phyloP scores from a whole-genome alignment of 441 rosid genomes.

The Gossypium gossypioides region DNA sequence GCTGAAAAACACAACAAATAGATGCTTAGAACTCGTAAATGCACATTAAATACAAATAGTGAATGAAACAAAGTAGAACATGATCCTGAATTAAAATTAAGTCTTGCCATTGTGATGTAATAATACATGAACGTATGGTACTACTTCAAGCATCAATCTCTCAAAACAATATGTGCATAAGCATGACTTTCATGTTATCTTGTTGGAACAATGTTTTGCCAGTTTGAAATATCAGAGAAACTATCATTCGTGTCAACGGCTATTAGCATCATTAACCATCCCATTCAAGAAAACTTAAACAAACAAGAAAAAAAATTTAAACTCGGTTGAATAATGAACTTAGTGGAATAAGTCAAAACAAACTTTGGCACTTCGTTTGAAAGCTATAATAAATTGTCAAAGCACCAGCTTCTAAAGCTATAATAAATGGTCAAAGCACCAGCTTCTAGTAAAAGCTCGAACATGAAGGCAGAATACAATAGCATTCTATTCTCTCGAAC shows the following conservation, averaged over 20 bases:
- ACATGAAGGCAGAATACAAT: not conserved
- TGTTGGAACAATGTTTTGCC: not conserved
- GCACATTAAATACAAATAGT: not conserved
- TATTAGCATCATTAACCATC: not conserved
- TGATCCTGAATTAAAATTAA: not conserved
- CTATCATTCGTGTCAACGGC: not conserved
- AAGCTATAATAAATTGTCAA: not conserved
- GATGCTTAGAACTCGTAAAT: not conserved
- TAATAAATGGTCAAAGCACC: not conserved
- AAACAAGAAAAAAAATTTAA: not conserved
- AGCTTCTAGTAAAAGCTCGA: not conserved
- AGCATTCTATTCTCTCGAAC: not conserved
- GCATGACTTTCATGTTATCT: not conserved
- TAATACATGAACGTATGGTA: not conserved
- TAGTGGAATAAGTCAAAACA: not conserved
- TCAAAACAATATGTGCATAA: not conserved
- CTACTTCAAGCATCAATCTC: not conserved
- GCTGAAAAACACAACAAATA: conserved; percentile 22
- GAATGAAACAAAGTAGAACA: not conserved
- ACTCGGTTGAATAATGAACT: not conserved
- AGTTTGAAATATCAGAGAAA: not conserved
- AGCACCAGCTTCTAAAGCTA: not conserved
- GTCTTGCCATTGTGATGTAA: not conserved
- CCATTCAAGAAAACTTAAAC: not conserved
- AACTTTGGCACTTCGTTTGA: not conserved